Base-by-base conservation (phyloP, 176 grass and related monocot species). In the Zoysia japonica region DNA sequence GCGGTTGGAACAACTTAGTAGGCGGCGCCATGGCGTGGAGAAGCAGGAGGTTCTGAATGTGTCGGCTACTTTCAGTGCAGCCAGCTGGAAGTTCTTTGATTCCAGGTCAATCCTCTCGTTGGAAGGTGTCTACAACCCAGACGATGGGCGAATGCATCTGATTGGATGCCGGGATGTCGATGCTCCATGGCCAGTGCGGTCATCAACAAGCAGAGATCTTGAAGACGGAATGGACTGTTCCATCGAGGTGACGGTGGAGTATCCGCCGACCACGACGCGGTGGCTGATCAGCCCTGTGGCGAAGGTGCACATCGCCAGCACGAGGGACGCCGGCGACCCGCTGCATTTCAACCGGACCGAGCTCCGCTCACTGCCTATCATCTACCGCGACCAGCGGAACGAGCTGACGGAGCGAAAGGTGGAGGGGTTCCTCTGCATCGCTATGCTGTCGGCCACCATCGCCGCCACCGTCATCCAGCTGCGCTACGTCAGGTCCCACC, bases 51-150 rank as follows among this genome's bases (percentile, higher is more conserved):
- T 84, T 6, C 75, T 88, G 20, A 88, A 88, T 46, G 86, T 88
- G 4, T 88, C 86, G 0, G 86, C 76, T 16, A 76, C 79, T 80
- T 64, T 88, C 39, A 47, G 81, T n/a, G 57, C 57, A 7, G 7
- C n/a, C 57, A 60, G 57, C 19, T 3, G 19, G 57, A 60, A 28
- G 39, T 46, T 79, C 8, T 47, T 76, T 37, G 75, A 50, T 85
- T 77, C 15, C 61, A 57, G 1, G 16, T n/a, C 54, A 2, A 19
- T 60, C 2, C 2, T 60, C 7, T 60, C 57, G 19, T 3, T 97
- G 87, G 94, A 97, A 62, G 94, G 94, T 63, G 79, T 97, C 66
- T 97, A 97, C 88, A 97, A 91, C 57, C 87, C 91, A 45, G 37
- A 80, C 43, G 77, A 97, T 6, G 94, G 91, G 13, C 80, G 70